These are phyloP conservation scores for Dryadomyces sulphureus DNA, from an alignment of 2,329 filamentous ascomycete species.

Conservation along the genomic window DNA sequence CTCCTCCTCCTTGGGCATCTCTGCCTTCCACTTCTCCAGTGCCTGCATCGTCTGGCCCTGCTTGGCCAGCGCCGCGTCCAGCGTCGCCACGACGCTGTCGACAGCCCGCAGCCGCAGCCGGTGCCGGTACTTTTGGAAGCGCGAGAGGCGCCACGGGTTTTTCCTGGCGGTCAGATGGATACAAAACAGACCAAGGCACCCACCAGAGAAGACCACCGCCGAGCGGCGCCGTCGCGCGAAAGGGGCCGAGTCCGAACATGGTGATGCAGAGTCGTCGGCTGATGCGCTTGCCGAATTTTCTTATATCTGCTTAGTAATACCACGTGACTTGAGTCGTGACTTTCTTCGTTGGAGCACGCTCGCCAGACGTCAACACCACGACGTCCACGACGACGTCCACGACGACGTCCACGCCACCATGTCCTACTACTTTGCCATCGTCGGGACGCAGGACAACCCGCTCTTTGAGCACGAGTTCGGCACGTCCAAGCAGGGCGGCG, in stretches of 20 bases:
- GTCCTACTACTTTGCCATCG: conserved; percentile 98
- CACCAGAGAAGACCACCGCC: neutral
- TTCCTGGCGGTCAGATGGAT: conserved; percentile 48
- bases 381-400: neutral
- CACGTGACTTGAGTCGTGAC: too few relatives aligned
- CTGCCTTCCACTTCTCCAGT: conserved; percentile 78
- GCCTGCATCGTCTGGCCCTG: conserved; percentile 59
- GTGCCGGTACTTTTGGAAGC: conserved; percentile 79
- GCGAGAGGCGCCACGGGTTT: conserved; percentile 89
- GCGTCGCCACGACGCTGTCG: conserved; percentile 70
- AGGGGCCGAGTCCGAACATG: conserved; percentile 75
- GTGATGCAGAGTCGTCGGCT: too few relatives aligned
- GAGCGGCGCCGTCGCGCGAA: conserved; percentile 67
- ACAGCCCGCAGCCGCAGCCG: conserved; percentile 70
- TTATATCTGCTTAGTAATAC: too few relatives aligned
- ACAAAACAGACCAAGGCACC: too few relatives aligned
- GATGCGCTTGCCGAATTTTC: too few relatives aligned
- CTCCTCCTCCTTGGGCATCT: conserved; percentile 92
- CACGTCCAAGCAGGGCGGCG: conserved; percentile 88
- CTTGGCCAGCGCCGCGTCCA: conserved; percentile 64
- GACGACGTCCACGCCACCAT: conserved; percentile 30
- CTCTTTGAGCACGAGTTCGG: conserved; percentile 96
- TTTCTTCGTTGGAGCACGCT: too few relatives aligned
- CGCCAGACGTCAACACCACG: too few relatives aligned
- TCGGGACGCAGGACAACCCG: conserved; percentile 89